Conservation (phyloP, 345 rosid species). For the Fremontodendron californicum region DNA sequence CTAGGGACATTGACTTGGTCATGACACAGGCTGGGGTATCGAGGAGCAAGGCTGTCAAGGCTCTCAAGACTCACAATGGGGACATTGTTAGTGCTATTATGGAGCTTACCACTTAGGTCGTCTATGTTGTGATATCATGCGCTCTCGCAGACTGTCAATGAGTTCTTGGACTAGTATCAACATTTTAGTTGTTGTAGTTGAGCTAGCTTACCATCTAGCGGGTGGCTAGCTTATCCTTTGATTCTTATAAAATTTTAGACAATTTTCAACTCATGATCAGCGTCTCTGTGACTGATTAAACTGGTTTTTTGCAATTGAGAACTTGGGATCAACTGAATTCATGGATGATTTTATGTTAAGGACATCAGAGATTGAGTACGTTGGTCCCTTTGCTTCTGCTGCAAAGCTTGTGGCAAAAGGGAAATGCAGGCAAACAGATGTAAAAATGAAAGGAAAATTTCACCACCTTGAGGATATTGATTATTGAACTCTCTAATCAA, state of each 20-base stretch:
- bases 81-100: slow-evolving; percentile 86
- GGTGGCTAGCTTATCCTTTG: slow-evolving; percentile 5
- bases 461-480: not conserved
- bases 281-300: not conserved
- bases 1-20: slow-evolving; percentile 74
- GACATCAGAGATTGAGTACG: no score
- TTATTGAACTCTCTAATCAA: no score
- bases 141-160: not conserved
- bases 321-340: no score
- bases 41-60: slow-evolving; percentile 70
- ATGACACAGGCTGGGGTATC: slow-evolving; percentile 84
- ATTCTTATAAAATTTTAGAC: not conserved
- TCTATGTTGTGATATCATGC: not conserved
- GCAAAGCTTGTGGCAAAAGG: no score
- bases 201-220: not conserved
- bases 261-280: not conserved
- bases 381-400: no score
- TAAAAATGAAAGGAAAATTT: no score
- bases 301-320: no score
- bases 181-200: slow-evolving; percentile 2
- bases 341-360: no score
- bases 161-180: not conserved
- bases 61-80: slow-evolving; percentile 58
- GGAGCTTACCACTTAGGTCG: slow-evolving; percentile 67
- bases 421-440: no score